These are phyloP conservation scores for Rubus idaeus DNA, from an alignment of 306 rosid species.

Conservation along the genomic window DNA sequence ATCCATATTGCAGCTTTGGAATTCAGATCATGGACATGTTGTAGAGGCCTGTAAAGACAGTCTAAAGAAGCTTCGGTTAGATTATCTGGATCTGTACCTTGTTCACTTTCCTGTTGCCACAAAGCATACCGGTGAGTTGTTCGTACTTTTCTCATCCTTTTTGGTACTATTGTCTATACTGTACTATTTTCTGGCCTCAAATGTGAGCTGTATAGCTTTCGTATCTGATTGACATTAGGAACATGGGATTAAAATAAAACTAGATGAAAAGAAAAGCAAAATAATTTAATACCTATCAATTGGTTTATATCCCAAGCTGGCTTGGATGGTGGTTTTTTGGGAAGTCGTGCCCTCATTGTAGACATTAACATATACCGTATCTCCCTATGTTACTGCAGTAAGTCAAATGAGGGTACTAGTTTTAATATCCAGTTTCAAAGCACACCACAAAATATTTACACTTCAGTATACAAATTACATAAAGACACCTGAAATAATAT, in stretches of 20 bases:
- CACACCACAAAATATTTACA: not conserved
- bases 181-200: not conserved
- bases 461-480: not conserved
- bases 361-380: not conserved
- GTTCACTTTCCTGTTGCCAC: conserved; percentile 85
- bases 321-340: not conserved
- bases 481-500: not conserved
- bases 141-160: conserved; percentile 3
- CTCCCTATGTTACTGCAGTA: not conserved
- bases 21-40: conserved; percentile 94
- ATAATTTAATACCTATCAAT: not conserved
- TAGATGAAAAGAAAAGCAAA: not conserved
- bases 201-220: not conserved
- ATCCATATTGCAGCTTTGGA: conserved; percentile 77
- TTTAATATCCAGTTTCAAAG: not conserved
- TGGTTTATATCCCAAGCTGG: not conserved
- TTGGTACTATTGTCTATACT: not conserved
- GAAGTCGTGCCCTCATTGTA: not conserved
- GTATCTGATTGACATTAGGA: not conserved
- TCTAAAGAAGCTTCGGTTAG: conserved; percentile 74
- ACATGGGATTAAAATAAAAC: not conserved
- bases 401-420: not conserved
- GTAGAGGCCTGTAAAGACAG: conserved; percentile 86
- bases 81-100: conserved; percentile 81
- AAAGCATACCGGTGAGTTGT: conserved; percentile 60